A percentile compares a stretch with the other conserved stretches of the same genome.
Evolutionary conservation across 2,329 filamentous ascomycete species (phyloP).

Genomic region (Thermothelomyces thermophilus): DNA sequence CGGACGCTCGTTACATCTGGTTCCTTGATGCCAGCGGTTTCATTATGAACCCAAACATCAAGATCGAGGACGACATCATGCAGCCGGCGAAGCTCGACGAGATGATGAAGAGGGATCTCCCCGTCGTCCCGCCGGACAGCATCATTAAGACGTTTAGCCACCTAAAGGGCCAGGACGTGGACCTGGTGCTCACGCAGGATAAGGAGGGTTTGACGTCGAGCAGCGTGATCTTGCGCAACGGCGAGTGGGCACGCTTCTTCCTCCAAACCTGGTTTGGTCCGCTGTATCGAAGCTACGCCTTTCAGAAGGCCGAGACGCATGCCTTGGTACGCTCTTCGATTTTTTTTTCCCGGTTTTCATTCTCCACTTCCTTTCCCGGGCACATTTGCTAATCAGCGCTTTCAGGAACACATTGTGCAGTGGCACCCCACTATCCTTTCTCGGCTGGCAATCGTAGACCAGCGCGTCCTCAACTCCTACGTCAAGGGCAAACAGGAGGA

Average conservation of each 20-base stretch:
- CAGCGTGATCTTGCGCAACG: constrained; percentile 74
- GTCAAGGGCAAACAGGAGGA: constrained; percentile 49
- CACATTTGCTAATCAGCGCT: not conserved
- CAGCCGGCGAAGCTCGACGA: constrained; percentile 59
- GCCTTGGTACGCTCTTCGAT: constrained; percentile 60
- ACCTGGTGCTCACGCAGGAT: constrained; percentile 81
- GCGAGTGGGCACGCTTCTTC: constrained; percentile 89
- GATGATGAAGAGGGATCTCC: constrained; percentile 75
- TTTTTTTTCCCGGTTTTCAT: not conserved
- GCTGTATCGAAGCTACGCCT: constrained; percentile 88
- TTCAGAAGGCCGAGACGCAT: constrained; percentile 89
- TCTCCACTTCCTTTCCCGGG: too few species aligned
- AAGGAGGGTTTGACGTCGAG: constrained; percentile 66
- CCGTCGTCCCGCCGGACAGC: constrained; percentile 89
- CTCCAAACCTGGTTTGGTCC: constrained; percentile 96
- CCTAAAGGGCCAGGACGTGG: constrained; percentile 68
- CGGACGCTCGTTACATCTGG: constrained; percentile 76
- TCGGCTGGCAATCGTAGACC: constrained; percentile 82
- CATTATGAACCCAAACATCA: constrained; percentile 75
- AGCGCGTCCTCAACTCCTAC: constrained; percentile 77
- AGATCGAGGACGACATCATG: constrained; percentile 66
- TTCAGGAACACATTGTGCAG: constrained; percentile 77
- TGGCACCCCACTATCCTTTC: constrained; percentile 97
- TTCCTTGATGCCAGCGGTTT: constrained; percentile 77
- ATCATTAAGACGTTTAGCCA: constrained; percentile 92